These are phyloP conservation scores for Fragaria vesca DNA, from an alignment of 306 rosid species.

Conservation along the genomic window DNA sequence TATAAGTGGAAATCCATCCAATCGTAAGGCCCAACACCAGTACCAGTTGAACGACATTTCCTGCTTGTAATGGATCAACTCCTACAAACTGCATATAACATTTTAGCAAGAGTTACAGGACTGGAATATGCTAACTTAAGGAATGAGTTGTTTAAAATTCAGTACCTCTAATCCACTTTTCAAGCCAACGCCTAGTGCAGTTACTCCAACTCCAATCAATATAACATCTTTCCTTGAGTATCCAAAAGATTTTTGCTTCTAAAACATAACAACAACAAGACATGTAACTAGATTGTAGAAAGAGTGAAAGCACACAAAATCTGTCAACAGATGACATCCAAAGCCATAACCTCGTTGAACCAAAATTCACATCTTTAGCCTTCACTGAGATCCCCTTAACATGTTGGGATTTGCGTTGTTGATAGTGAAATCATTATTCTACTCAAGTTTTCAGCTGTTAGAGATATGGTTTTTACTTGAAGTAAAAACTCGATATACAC, in stretches of 20 bases:
- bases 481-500: background rate
- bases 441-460: constrained; percentile 1
- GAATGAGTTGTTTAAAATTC: background rate
- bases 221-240: constrained; percentile 93
- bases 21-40: constrained; percentile 87
- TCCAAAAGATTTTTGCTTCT: constrained; percentile 72
- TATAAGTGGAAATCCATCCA: constrained; percentile 92
- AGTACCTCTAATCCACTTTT: constrained; percentile 86
- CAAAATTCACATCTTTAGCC: background rate
- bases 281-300: background rate
- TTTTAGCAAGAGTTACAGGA: constrained; percentile 22
- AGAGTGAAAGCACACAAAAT: background rate
- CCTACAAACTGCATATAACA: constrained; percentile 63
- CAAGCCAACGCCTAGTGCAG: constrained; percentile 69
- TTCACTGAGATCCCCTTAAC: background rate
- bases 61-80: constrained; percentile 88
- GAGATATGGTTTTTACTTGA: background rate
- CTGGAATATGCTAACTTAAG: background rate
- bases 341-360: background rate
- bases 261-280: constrained; percentile 12
- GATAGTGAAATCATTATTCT: background rate
- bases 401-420: constrained; percentile 9
- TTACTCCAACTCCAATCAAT: constrained; percentile 83
- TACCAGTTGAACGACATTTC: constrained; percentile 93
- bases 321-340: background rate